phyloP scores from a whole-genome alignment of 2,329 filamentous ascomycete species.

The Orbilia brochopaga region DNA sequence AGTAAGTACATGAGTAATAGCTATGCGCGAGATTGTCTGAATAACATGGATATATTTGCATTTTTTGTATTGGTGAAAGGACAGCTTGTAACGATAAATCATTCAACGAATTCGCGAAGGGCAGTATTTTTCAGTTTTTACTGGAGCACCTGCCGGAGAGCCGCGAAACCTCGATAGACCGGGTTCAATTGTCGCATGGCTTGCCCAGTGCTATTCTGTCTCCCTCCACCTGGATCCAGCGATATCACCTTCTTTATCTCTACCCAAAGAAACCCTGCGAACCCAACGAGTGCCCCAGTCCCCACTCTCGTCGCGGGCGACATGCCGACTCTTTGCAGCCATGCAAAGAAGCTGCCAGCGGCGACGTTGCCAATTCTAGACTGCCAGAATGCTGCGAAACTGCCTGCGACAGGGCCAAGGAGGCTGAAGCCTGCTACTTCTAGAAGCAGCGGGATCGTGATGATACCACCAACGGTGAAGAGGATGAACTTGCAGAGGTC shows the following conservation, averaged over 20 bases:
- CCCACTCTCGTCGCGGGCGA: conserved; percentile 7
- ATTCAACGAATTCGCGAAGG: no score
- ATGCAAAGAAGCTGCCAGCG: conserved; percentile 41
- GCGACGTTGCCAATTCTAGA: conserved; percentile 31
- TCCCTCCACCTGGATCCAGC: not conserved
- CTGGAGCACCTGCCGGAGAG: not conserved
- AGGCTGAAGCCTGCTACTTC: conserved; percentile 34
- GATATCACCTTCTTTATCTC: conserved; percentile 10
- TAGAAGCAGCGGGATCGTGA: conserved; percentile 29
- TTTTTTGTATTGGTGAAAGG: no score
- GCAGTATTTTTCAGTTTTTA: no score
- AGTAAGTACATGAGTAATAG: no score
- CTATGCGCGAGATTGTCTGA: no score
- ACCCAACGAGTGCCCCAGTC: conserved; percentile 21
- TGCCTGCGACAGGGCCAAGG: conserved; percentile 18
- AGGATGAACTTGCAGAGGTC: conserved; percentile 23
- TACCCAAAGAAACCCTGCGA: conserved; percentile 29
- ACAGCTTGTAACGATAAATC: no score
- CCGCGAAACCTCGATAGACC: not conserved
- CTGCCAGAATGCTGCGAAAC: conserved; percentile 25
- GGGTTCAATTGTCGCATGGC: conserved; percentile 7
- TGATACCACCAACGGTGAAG: conserved; percentile 6
- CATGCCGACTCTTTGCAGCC: conserved; percentile 26
- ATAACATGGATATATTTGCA: no score
- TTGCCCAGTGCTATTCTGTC: conserved; percentile 1